Conservation (phyloP, 345 rosid species). For the Triadica sebifera region DNA sequence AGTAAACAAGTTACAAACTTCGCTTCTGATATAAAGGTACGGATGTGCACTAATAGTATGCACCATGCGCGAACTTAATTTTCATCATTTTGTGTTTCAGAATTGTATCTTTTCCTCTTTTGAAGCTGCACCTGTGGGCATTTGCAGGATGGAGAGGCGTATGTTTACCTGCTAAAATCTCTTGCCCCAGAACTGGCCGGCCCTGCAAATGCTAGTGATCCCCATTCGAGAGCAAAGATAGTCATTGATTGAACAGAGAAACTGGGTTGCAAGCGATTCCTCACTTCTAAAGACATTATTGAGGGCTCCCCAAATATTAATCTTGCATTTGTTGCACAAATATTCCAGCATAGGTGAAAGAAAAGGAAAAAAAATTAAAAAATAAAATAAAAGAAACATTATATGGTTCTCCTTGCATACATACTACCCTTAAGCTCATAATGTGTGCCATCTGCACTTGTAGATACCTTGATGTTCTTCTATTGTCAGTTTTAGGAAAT, state of each 20-base stretch:
- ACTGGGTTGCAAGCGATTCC: conserved; percentile 82
- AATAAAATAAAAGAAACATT: too few species aligned
- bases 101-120: neutral
- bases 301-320: conserved; percentile 97
- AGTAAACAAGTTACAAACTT: conserved; percentile 87
- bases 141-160: conserved; percentile 94
- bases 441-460: neutral
- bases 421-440: neutral
- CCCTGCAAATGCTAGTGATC: conserved; percentile 50
- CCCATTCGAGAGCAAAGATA: conserved; percentile 70
- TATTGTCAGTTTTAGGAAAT: neutral
- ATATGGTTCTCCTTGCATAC: neutral
- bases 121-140: conserved; percentile 16
- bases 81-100: neutral
- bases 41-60: conserved; percentile 5
- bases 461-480: neutral
- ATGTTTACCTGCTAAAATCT: conserved; percentile 86
- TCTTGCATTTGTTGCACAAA: conserved; percentile 94
- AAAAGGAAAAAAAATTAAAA: neutral
- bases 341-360: conserved; percentile 83
- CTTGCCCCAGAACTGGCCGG: conserved; percentile 86
- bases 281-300: conserved; percentile 84
- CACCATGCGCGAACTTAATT: neutral
- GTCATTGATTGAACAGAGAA: conserved; percentile 94
- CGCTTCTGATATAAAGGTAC: conserved; percentile 93